Conservation (phyloP, 192 early-diverging fungal genomes). For the Linnemannia zychae region DNA sequence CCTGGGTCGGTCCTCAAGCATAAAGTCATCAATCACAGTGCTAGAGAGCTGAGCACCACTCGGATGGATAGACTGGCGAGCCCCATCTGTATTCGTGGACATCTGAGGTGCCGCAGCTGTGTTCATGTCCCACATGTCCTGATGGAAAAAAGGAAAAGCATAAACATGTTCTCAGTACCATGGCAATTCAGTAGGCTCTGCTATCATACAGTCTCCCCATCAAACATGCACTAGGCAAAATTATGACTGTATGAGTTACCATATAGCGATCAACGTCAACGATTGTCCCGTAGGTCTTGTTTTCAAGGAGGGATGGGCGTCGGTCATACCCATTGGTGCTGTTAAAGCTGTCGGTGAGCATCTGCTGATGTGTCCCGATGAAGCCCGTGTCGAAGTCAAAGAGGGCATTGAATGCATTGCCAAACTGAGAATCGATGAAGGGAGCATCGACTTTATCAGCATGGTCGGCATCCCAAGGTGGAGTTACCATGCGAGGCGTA, state of each 20-base stretch:
- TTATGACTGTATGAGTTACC: constrained; percentile 6
- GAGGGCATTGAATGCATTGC: neutral
- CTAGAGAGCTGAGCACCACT: constrained; percentile 23
- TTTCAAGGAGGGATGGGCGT: constrained; percentile 11
- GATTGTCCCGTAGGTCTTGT: constrained; percentile 22
- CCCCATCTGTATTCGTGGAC: constrained; percentile 12
- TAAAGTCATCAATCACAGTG: constrained; percentile 35
- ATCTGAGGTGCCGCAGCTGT: constrained; percentile 2
- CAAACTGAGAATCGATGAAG: neutral
- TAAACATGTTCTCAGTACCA: neutral
- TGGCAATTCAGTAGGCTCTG: neutral
- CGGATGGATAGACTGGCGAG: neutral
- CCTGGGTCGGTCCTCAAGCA: constrained; percentile 32
- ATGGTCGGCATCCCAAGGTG: neutral
- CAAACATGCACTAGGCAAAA: neutral
- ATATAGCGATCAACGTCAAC: constrained; percentile 48
- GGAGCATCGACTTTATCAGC: neutral
- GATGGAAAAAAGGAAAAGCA: neutral
- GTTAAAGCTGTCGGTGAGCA: constrained; percentile 11
- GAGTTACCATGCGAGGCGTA: neutral
- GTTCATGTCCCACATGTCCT: constrained; percentile 34
- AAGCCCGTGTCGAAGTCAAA: constrained; percentile 42
- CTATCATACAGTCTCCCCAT: neutral
- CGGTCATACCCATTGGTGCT: neutral
- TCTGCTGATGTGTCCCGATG: constrained; percentile 24